These are phyloP conservation scores for Elsinoe arachidis DNA, from an alignment of 2,329 filamentous ascomycete species.

Conservation along the genomic window DNA sequence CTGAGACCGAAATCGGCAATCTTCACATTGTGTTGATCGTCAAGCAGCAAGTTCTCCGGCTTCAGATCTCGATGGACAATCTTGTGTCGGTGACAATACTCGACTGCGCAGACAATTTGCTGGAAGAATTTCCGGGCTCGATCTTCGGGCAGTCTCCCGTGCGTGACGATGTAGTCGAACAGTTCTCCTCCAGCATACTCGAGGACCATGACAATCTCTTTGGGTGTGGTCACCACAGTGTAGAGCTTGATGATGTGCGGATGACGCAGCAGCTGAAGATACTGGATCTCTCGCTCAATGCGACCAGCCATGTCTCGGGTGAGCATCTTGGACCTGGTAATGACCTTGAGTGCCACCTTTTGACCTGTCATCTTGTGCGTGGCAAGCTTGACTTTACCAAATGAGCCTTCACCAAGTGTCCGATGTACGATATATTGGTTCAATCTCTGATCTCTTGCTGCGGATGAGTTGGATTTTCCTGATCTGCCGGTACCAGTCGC, in stretches of 20 bases:
- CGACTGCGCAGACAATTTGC: constrained; percentile 96
- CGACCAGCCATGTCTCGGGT: constrained; percentile 96
- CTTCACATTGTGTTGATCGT: constrained; percentile 95
- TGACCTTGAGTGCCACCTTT: constrained; percentile 96
- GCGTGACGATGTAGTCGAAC: constrained; percentile 95
- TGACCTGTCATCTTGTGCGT: constrained; percentile 86
- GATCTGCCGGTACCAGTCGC: background rate
- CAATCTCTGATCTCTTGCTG: constrained; percentile 53
- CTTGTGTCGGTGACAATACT: constrained; percentile 98
- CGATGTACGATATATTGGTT: constrained; percentile 85
- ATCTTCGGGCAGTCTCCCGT: constrained; percentile 82
- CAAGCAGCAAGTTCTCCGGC: constrained; percentile 90
- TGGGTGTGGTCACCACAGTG: constrained; percentile 89
- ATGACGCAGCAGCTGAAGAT: constrained; percentile 87
- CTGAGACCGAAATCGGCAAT: constrained; percentile 98
- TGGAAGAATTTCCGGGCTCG: constrained; percentile 98
- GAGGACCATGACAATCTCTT: constrained; percentile 97
- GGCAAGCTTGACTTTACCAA: constrained; percentile 96
- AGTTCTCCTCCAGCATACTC: constrained; percentile 95
- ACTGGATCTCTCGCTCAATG: constrained; percentile 96
- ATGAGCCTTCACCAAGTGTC: constrained; percentile 91
- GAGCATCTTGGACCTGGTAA: constrained; percentile 88
- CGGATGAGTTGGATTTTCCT: background rate
- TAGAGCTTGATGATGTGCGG: constrained; percentile 99
- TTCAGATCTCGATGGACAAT: constrained; percentile 97